Evolutionary conservation across 345 rosid species (phyloP).

Genomic region (Rubroshorea leprosula): DNA sequence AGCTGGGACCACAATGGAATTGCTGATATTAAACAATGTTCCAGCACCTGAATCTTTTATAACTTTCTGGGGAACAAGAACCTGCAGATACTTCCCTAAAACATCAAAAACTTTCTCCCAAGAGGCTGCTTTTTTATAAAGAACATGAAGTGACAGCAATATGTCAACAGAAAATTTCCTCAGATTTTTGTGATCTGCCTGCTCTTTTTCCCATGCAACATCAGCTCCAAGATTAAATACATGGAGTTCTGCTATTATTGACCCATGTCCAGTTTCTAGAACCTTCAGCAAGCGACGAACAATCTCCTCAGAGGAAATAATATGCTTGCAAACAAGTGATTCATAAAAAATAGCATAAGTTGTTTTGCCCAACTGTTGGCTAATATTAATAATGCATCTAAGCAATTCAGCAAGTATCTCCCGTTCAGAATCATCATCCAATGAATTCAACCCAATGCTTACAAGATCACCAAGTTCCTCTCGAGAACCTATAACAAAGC

Average conservation of each 20-base stretch:
- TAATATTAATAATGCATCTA: slow-evolving; percentile 48
- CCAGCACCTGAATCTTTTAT: slow-evolving; percentile 38
- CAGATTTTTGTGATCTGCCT: slow-evolving; percentile 56
- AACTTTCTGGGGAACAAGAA: slow-evolving; percentile 68
- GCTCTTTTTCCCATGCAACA: slow-evolving; percentile 59
- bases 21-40: slow-evolving; percentile 35
- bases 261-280: slow-evolving; percentile 68
- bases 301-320: slow-evolving; percentile 65
- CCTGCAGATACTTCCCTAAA: slow-evolving; percentile 55
- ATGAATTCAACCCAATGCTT: slow-evolving; percentile 38
- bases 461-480: slow-evolving; percentile 40
- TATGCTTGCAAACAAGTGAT: slow-evolving; percentile 48
- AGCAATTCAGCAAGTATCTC: slow-evolving; percentile 64
- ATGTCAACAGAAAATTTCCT: slow-evolving; percentile 74
- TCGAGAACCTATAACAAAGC: slow-evolving; percentile 41
- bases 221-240: slow-evolving; percentile 51
- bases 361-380: slow-evolving; percentile 76
- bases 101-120: slow-evolving; percentile 70
- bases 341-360: slow-evolving; percentile 77
- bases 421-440: slow-evolving; percentile 36
- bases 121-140: slow-evolving; percentile 57
- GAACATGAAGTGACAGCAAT: slow-evolving; percentile 58
- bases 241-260: slow-evolving; percentile 34
- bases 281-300: slow-evolving; percentile 68
- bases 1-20: slow-evolving; percentile 63